These are phyloP conservation scores for Paecilomyces sp. DNA, from an alignment of 2,329 filamentous ascomycete genomes.

Conservation along the genomic window DNA sequence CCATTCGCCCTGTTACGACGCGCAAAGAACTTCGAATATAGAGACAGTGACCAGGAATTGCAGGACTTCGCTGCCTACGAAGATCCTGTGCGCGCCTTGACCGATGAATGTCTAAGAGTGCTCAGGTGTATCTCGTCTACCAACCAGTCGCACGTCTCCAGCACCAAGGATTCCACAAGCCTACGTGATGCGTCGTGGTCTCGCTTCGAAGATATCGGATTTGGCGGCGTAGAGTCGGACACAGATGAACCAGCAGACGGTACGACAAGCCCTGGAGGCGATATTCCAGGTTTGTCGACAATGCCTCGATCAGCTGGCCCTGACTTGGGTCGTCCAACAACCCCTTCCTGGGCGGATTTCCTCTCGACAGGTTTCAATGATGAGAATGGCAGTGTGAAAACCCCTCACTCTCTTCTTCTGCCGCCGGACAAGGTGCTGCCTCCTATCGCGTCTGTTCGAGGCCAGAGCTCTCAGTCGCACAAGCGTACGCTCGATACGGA, in stretches of 20 bases:
- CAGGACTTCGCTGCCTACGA: slow-evolving; percentile 82
- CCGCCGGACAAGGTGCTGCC: slow-evolving; percentile 88
- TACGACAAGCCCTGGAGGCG: slow-evolving; percentile 2
- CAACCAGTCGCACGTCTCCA: slow-evolving; percentile 75
- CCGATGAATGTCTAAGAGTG: slow-evolving; percentile 89
- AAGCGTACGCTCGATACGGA: slow-evolving; percentile 63
- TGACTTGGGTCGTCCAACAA: slow-evolving; percentile 73
- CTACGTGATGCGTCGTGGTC: slow-evolving; percentile 89
- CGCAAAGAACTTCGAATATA: slow-evolving; percentile 91
- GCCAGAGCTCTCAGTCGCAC: slow-evolving; percentile 82
- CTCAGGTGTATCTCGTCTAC: slow-evolving; percentile 79
- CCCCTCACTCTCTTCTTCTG: slow-evolving; percentile 63
- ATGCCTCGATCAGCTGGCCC: slow-evolving; percentile 61
- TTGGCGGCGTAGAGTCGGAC: slow-evolving; percentile 65
- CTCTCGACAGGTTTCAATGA: slow-evolving; percentile 88
- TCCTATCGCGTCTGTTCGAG: slow-evolving; percentile 64
- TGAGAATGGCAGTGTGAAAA: slow-evolving; percentile 53
- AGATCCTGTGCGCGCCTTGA: slow-evolving; percentile 79
- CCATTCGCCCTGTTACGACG: slow-evolving; percentile 85
- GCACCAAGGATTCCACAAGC: slow-evolving; percentile 62
- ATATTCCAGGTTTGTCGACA: slow-evolving; percentile 51
- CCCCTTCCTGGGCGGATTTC: slow-evolving; percentile 97
- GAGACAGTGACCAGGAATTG: slow-evolving; percentile 77
- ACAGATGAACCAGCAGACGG: slow-evolving; percentile 40
- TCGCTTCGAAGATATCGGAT: slow-evolving; percentile 90